Base-by-base conservation (phyloP, 129 eudicot genomes). In the Flaveria bidentis region DNA sequence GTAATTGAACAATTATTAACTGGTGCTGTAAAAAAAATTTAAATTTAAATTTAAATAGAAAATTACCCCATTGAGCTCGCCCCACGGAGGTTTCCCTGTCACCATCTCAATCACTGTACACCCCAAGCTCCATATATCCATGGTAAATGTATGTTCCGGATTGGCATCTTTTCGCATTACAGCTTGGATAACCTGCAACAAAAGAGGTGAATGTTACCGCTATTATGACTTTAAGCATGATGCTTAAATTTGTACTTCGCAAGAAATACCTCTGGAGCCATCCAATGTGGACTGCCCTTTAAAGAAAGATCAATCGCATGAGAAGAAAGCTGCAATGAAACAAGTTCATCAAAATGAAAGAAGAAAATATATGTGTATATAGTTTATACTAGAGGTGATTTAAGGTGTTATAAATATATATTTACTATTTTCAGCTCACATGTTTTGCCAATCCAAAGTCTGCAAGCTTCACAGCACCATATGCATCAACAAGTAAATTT, bases 121-220 rank as follows among this genome's bases (percentile, higher is more conserved):
- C 55, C 98, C 98, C 83, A 93, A 78, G 75, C 98, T 93, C 98
- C 98, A 93, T 75, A 93, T 93, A 77, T 93, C 98, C 74, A 91
- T 91, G 61, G 88, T 93, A 75, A 10, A 91, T 42, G 97, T 96
- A 72, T 83, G 81, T 77, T 87, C 93, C 5, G 93, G 86, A 49
- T 75, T 85, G 4, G 84, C 26, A 84, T 88, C 96, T 71, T 91
- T 91, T 28, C 88, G 80, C 88, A 90, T 67, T 44, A 78, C 89
- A 76, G 97, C 87, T 79, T 93, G 96, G 88, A 93, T 58, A 53
- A 93, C 88, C 98, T 93, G 89, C 82, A 67, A 1, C 26, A 79
- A 46, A 42, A 39, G 15, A 57, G 36, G 10, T 25, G 72, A 44
- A 25, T 14, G 5, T 71, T 16, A 56, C 66, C 63, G 2, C 71